Conservation (phyloP, 2,329 filamentous ascomycete species). For the Calonectria multiphialidica region DNA sequence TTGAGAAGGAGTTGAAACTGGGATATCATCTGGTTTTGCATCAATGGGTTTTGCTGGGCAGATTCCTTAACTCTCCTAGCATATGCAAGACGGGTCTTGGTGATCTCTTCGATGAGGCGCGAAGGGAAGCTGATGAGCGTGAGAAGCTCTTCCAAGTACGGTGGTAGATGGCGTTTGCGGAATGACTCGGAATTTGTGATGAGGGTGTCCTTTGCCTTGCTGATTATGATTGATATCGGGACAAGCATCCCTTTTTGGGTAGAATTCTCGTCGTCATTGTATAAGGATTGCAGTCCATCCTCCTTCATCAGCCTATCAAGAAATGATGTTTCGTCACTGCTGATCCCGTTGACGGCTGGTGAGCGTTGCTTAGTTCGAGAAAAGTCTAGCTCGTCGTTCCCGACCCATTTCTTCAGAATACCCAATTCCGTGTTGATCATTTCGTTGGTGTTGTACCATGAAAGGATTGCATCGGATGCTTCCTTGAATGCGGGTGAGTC, state of each 20-base stretch:
- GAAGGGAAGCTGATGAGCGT: constrained; percentile 98
- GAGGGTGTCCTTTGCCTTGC: constrained; percentile 92
- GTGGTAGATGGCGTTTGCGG: constrained; percentile 88
- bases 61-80: constrained; percentile 96
- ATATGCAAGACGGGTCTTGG: constrained; percentile 89
- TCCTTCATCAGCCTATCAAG: constrained; percentile 96
- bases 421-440: constrained; percentile 95
- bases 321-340: constrained; percentile 90
- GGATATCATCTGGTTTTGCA: constrained; percentile 97
- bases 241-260: constrained; percentile 81
- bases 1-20: constrained; percentile 95
- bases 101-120: constrained; percentile 95
- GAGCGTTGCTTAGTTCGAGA: constrained; percentile 78
- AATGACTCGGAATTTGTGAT: constrained; percentile 90
- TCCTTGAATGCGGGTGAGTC: constrained; percentile 82
- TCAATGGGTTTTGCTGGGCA: constrained; percentile 89
- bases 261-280: constrained; percentile 72
- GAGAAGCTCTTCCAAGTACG: constrained; percentile 95
- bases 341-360: constrained; percentile 74
- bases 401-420: constrained; percentile 95
- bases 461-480: constrained; percentile 88
- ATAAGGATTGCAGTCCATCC: constrained; percentile 91
- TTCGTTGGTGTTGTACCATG: constrained; percentile 97
- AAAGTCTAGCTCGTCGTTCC: constrained; percentile 95
- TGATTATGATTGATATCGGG: constrained; percentile 86